These are phyloP conservation scores for Mortierella polycephala DNA, from an alignment of 371 early-diverging fungal species.

Conservation along the genomic window DNA sequence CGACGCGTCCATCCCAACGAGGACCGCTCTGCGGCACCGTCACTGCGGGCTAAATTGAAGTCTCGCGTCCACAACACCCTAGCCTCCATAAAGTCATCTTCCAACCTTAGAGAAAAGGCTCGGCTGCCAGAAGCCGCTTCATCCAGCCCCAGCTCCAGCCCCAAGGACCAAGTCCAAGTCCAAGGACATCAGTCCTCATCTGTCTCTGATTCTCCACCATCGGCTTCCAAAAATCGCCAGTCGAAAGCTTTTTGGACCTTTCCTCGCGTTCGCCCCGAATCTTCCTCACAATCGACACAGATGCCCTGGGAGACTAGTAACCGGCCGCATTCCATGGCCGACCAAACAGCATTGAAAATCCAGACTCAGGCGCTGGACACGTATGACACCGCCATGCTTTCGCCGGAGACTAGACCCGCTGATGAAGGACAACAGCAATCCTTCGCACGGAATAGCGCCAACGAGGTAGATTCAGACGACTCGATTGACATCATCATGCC, in stretches of 20 bases:
- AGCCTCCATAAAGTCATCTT: conserved; percentile 42
- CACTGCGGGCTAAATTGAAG: conserved; percentile 38
- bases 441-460: background rate
- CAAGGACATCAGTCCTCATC: conserved; percentile 11
- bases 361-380: background rate
- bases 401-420: conserved; percentile 20
- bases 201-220: conserved; percentile 7
- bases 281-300: conserved; percentile 5
- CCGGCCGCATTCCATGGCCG: conserved; percentile 7
- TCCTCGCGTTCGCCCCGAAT: conserved; percentile 35
- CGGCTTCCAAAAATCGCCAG: conserved; percentile 6
- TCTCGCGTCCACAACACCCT: conserved; percentile 38
- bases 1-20: background rate
- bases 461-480: conserved; percentile 30
- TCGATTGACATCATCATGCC: conserved; percentile 46
- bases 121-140: conserved; percentile 6
- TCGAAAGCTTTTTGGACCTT: conserved; percentile 39
- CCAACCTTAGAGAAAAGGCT: conserved; percentile 40
- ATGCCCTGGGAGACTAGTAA: conserved; percentile 16
- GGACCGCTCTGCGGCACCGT: conserved; percentile 14
- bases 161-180: background rate
- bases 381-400: conserved; percentile 29
- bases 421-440: conserved; percentile 4
- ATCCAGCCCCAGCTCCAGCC: conserved; percentile 5
- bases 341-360: background rate